Evolutionary conservation across 2,329 filamentous ascomycete genomes (phyloP).

Genomic region (Plectosphaerella plurivora): DNA sequence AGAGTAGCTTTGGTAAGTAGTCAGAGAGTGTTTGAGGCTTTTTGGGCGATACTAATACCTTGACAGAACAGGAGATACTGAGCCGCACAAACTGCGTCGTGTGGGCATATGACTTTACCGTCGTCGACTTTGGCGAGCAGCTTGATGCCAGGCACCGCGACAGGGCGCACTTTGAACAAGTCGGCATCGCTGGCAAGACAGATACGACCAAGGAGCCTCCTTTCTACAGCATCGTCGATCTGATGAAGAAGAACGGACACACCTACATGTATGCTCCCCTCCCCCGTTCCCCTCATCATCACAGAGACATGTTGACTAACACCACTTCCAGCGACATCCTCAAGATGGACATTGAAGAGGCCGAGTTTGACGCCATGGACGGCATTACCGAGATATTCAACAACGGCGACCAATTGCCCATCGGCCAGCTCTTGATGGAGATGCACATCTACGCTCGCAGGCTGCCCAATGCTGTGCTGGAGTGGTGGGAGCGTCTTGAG

Average conservation of each 20-base stretch:
- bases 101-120: conserved; percentile 33
- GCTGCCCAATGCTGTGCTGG: conserved; percentile 8
- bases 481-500: conserved; percentile 18
- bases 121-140: conserved; percentile 24
- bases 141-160: conserved; percentile 16
- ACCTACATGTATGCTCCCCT: conserved; percentile 22
- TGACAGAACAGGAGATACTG: conserved; percentile 27
- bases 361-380: conserved; percentile 25
- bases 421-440: conserved; percentile 15
- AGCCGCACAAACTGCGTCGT: conserved; percentile 29
- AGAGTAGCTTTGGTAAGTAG: conserved; percentile 27
- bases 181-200: conserved; percentile 22
- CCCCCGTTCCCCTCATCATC: too few species aligned
- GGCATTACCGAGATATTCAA: conserved; percentile 15
- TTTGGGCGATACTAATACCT: background rate
- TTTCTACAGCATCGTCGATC: conserved; percentile 26
- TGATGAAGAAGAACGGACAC: conserved; percentile 31
- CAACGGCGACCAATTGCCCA: conserved; percentile 7
- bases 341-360: conserved; percentile 34
- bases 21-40: background rate
- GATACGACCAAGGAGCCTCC: conserved; percentile 19
- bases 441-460: conserved; percentile 10
- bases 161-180: conserved; percentile 25
- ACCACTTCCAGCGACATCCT: conserved; percentile 24
- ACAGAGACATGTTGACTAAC: background rate